A percentile compares a stretch with the other conserved stretches of the same genome.
These are phyloP conservation scores for Boletus vermiculosoides DNA, from an alignment of 768 basidiomycete genomes.

Conservation along the genomic window DNA sequence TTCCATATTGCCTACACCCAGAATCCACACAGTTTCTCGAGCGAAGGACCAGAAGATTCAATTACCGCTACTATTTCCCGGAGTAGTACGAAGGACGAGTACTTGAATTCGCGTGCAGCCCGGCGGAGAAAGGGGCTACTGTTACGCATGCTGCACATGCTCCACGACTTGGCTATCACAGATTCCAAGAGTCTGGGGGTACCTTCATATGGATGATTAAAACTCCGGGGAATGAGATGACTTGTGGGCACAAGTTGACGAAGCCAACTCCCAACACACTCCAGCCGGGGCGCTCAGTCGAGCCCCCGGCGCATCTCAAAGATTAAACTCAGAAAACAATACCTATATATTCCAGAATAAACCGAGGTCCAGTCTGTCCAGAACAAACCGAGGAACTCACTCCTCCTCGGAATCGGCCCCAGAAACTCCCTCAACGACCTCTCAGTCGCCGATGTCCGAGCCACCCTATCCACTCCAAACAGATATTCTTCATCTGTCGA, in stretches of 20 bases:
- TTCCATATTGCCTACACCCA: neutral
- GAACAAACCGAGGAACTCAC: too few relatives aligned
- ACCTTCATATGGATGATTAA: slow-evolving; percentile 8
- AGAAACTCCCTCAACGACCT: too few relatives aligned
- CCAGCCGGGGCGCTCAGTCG: too few relatives aligned
- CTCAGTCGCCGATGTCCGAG: too few relatives aligned
- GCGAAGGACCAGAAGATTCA: slow-evolving; percentile 16
- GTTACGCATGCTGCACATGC: neutral
- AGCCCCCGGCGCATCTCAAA: too few relatives aligned
- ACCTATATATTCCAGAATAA: too few relatives aligned
- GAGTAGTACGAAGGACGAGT: neutral
- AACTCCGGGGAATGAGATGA: neutral
- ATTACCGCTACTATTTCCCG: slow-evolving; percentile 1
- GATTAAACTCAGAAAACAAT: too few relatives aligned
- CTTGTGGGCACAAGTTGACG: neutral
- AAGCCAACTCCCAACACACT: neutral
- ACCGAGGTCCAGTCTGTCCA: too few relatives aligned
- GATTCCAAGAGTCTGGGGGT: neutral
- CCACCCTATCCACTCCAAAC: too few relatives aligned
- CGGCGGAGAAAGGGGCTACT: neutral
- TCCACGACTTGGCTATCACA: neutral
- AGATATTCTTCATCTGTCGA: too few relatives aligned
- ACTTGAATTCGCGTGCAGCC: neutral
- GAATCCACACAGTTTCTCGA: neutral
- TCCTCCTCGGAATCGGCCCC: too few relatives aligned